A percentile compares a stretch with the other conserved stretches of the same genome.
Evolutionary conservation across 2,329 filamentous ascomycete species (phyloP).

Genomic region (Colletotrichum tropicale): DNA sequence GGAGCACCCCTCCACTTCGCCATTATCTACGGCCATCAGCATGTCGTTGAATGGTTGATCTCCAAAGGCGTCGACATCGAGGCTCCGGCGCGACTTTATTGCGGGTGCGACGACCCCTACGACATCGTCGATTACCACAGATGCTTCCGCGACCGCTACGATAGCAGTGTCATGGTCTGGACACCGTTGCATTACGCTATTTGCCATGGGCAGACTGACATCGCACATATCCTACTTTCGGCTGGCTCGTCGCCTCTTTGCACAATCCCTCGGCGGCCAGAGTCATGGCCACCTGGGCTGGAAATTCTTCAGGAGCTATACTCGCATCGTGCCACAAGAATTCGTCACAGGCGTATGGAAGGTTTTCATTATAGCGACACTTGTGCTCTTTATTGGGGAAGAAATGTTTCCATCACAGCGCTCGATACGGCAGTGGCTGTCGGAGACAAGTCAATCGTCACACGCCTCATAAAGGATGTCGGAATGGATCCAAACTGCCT

Average conservation of each 20-base stretch:
- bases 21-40: not conserved
- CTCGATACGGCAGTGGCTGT: not conserved
- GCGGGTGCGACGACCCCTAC: not conserved
- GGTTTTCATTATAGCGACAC: no score
- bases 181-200: not conserved
- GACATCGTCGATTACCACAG: no score
- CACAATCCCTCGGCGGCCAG: fast-evolving
- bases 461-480: not conserved
- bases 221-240: not conserved
- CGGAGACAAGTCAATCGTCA: not conserved
- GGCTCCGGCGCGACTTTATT: not conserved
- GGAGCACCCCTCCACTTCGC: not conserved
- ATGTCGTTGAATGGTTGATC: not conserved
- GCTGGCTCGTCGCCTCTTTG: not conserved
- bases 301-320: not conserved
- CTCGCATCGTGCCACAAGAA: no score
- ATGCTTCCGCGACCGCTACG: no score
- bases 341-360: no score
- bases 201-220: not conserved
- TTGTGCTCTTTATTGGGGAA: not conserved
- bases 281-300: not conserved
- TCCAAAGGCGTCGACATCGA: not conserved
- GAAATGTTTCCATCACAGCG: not conserved
- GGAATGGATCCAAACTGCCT: not conserved
- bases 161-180: not conserved